Evolutionary conservation across 2,329 filamentous ascomycete species (phyloP).

Genomic region (Cordyceps farinosa): DNA sequence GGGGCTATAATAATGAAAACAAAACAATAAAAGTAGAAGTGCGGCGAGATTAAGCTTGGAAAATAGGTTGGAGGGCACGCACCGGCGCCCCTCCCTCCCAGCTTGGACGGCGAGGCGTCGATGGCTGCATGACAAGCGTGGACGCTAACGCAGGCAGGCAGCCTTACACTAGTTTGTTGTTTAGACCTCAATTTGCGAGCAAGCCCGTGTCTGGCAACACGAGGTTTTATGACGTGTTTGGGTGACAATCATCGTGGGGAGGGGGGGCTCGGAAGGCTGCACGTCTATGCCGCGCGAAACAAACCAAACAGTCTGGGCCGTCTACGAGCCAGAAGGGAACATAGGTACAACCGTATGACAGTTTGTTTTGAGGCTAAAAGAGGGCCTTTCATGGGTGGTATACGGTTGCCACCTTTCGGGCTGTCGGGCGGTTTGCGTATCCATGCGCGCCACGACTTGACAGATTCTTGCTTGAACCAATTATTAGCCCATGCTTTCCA

Average conservation of each 20-base stretch:
- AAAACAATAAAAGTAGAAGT: not conserved
- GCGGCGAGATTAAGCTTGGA: not conserved
- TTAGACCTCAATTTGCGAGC: not conserved
- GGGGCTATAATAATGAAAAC: not conserved
- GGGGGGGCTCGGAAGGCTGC: not conserved
- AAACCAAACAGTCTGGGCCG: not conserved
- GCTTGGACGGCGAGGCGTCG: not conserved
- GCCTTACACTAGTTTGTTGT: not conserved
- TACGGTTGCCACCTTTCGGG: not conserved
- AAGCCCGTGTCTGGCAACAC: not conserved
- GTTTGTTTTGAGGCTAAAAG: too few relatives aligned
- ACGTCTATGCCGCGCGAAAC: not conserved
- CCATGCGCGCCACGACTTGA: not conserved
- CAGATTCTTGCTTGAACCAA: not conserved
- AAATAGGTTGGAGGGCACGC: too few relatives aligned
- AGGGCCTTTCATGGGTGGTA: too few relatives aligned
- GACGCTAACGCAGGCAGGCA: not conserved
- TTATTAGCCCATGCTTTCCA: not conserved
- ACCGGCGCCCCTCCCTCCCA: not conserved
- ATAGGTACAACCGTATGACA: too few relatives aligned
- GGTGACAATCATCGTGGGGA: not conserved
- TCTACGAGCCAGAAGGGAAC: not conserved
- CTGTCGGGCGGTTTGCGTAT: not conserved
- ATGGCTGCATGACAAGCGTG: not conserved
- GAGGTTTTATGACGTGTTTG: not conserved